A percentile compares a stretch with the other conserved stretches of the same genome.
These are phyloP conservation scores for Acorus gramineus DNA, from an alignment of 106 monocot genomes.

Conservation along the genomic window DNA sequence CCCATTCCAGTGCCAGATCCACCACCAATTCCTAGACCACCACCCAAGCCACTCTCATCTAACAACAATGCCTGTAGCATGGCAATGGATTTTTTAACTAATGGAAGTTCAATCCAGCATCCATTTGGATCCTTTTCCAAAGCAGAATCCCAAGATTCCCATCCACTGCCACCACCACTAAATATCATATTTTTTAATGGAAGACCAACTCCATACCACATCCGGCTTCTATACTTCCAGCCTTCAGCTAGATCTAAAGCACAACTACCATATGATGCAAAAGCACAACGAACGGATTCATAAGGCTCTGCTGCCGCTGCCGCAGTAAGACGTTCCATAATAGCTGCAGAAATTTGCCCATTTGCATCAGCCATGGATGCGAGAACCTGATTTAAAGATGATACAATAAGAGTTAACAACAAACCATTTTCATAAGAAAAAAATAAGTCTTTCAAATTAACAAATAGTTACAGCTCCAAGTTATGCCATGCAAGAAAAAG, in stretches of 20 bases:
- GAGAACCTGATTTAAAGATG: conserved; percentile 55
- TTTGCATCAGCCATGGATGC: conserved; percentile 94
- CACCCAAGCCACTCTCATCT: conserved; percentile 88
- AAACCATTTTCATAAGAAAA: neutral
- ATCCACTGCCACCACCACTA: conserved; percentile 92
- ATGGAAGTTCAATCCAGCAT: conserved; percentile 80
- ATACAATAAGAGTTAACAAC: conserved; percentile 6
- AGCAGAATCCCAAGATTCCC: conserved; percentile 64
- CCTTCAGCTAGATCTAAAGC: conserved; percentile 64
- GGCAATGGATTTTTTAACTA: conserved; percentile 79
- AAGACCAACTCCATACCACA: conserved; percentile 96
- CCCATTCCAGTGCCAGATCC: conserved; percentile 92
- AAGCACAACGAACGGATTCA: conserved; percentile 90
- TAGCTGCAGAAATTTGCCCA: conserved; percentile 90
- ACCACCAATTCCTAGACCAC: conserved; percentile 73
- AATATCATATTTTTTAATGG: conserved; percentile 35
- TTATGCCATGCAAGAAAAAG: too few species aligned
- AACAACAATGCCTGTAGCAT: conserved; percentile 87
- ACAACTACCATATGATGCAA: conserved; percentile 93
- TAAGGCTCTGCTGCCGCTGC: conserved; percentile 98
- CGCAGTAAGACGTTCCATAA: conserved; percentile 93
- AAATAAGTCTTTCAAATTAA: neutral
- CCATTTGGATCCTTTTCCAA: conserved; percentile 75
- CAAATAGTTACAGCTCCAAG: too few species aligned
- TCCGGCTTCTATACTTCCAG: conserved; percentile 78